These are phyloP conservation scores for Bolboschoenus planiculmis DNA, from an alignment of 176 grass and related monocot genomes.

Conservation along the genomic window DNA sequence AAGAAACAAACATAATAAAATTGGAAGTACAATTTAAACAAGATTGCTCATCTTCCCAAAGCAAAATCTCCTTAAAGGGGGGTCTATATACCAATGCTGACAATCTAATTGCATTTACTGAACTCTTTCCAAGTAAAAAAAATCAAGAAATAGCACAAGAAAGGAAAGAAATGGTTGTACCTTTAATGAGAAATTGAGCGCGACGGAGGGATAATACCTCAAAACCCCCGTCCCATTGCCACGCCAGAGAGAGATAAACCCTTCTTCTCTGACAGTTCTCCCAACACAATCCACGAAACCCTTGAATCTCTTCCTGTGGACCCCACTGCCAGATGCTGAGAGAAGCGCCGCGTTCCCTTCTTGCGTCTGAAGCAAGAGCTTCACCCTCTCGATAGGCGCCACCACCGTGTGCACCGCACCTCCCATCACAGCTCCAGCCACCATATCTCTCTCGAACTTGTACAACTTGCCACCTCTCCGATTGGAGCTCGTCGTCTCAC, in stretches of 20 bases:
- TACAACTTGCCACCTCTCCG: constrained; percentile 36
- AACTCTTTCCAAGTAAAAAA: not conserved
- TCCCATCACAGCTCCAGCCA: constrained; percentile 89
- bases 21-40: not conserved
- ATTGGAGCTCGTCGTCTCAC: not conserved
- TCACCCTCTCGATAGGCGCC: constrained; percentile 93
- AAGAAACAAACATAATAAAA: not conserved
- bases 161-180: constrained; percentile 25
- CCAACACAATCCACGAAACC: constrained; percentile 83
- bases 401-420: constrained; percentile 94
- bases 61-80: not conserved
- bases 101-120: not conserved
- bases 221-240: constrained; percentile 93
- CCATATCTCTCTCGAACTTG: constrained; percentile 90
- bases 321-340: constrained; percentile 2
- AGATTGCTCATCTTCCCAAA: not conserved
- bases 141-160: not conserved
- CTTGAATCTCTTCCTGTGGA: constrained; percentile 49
- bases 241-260: constrained; percentile 85
- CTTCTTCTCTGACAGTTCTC: constrained; percentile 81
- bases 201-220: constrained; percentile 97
- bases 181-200: constrained; percentile 99
- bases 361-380: constrained; percentile 97
- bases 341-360: constrained; percentile 93
- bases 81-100: not conserved